Evolutionary conservation across 176 grass and related monocot genomes (phyloP).

Genomic region (Panicum miliaceum): DNA sequence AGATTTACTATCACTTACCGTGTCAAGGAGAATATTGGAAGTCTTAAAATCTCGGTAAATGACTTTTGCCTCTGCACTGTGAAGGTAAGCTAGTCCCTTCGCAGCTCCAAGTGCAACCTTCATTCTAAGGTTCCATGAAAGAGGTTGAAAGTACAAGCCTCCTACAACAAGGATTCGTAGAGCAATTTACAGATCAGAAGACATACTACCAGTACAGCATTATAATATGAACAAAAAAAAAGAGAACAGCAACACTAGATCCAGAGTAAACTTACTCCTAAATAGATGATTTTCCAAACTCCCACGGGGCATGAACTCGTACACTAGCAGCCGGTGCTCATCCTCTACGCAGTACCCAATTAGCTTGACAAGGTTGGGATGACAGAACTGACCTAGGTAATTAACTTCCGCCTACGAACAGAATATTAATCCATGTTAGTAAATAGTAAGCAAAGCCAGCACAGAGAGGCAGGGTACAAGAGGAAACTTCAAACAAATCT

Average conservation of each 20-base stretch:
- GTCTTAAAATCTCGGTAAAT: slow-evolving; percentile 98
- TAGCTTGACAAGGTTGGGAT: slow-evolving; percentile 85
- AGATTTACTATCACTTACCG: slow-evolving; percentile 53
- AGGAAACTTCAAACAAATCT: slow-evolving; percentile 33
- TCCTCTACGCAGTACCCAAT: slow-evolving; percentile 89
- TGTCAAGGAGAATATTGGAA: slow-evolving; percentile 91
- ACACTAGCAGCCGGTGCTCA: slow-evolving; percentile 82
- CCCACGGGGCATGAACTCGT: slow-evolving; percentile 92
- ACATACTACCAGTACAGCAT: not conserved
- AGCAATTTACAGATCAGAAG: slow-evolving; percentile 29
- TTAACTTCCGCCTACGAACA: slow-evolving; percentile 77
- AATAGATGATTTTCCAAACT: slow-evolving; percentile 98
- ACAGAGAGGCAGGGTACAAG: not conserved
- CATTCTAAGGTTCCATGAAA: slow-evolving; percentile 93
- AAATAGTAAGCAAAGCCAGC: not conserved
- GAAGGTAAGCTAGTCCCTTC: slow-evolving; percentile 88
- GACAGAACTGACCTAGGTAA: slow-evolving; percentile 84
- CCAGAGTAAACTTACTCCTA: slow-evolving; percentile 69
- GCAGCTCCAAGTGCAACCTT: slow-evolving; percentile 90
- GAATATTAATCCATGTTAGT: slow-evolving; percentile 43
- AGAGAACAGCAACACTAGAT: slow-evolving; percentile 2
- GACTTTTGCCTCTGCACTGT: slow-evolving; percentile 78
- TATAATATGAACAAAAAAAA: not conserved
- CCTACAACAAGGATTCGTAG: slow-evolving; percentile 58
- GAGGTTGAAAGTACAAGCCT: slow-evolving; percentile 74